Evolutionary conservation across 345 rosid species (phyloP).

Genomic region (Bretschneidera sinensis): DNA sequence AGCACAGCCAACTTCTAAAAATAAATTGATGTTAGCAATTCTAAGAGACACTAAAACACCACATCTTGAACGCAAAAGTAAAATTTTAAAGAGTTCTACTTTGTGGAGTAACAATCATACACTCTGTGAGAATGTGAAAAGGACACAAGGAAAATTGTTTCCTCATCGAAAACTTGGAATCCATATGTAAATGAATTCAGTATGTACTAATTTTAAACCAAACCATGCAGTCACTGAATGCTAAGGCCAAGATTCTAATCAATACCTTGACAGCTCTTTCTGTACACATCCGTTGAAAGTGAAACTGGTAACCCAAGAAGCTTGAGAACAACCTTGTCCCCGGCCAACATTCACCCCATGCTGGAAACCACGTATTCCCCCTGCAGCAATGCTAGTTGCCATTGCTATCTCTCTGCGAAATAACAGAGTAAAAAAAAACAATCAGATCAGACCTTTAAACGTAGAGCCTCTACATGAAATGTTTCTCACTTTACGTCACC

Average conservation of each 20-base stretch:
- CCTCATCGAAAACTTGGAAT: background rate
- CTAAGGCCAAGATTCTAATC: constrained; percentile 1
- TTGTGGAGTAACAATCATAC: background rate
- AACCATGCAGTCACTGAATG: constrained; percentile 4
- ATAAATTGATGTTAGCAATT: background rate
- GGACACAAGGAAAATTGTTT: background rate
- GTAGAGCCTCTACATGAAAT: background rate
- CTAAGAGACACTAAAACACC: background rate
- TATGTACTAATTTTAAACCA: constrained; percentile 7
- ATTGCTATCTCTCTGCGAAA: constrained; percentile 34
- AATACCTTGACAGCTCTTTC: constrained; percentile 61
- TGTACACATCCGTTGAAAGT: constrained; percentile 39
- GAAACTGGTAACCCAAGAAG: constrained; percentile 35
- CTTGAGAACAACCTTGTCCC: constrained; percentile 31
- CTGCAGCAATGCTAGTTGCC: constrained; percentile 51
- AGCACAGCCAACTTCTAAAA: background rate
- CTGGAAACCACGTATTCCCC: constrained; percentile 32
- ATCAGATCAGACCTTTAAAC: constrained; percentile 4
- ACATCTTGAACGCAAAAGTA: background rate
- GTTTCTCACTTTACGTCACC: too few species aligned
- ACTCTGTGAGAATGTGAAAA: background rate
- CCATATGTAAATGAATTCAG: background rate
- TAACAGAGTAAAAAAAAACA: constrained; percentile 3
- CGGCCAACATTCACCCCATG: constrained; percentile 23
- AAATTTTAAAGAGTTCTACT: background rate